Base-by-base conservation (phyloP, 176 grass and related monocot genomes). In the Bromus sterilis region DNA sequence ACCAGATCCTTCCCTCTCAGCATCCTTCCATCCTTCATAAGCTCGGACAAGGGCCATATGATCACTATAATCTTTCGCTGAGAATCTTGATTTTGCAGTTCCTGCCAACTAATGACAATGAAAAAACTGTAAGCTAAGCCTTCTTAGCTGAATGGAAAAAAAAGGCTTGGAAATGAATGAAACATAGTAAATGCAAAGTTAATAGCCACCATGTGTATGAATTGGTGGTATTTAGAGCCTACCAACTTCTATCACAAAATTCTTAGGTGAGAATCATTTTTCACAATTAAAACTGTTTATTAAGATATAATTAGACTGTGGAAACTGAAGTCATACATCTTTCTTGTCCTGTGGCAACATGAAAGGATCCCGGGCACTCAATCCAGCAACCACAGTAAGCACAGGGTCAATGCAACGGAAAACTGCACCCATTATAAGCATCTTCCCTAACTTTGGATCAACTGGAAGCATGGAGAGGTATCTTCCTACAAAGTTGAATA, bases 11-110 rank as follows among this genome's bases (percentile, higher is more conserved):
- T 95, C 95, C 81, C 90, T 93, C 76, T 98, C 95, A 74, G 95
- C 90, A 91, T 94, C 93, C 84, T 98, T 98, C 90, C 92, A 98
- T 91, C 95, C 95, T 89, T 98, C 92, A 43, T 89, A 98, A 86
- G 95, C 95, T 62, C 95, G 82, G 28, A 98, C 90, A 53, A 98
- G 88, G 46, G 95, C 92, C 95, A 98, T 98, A 81, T 98, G 95
- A 79, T 98, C 95, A 88, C 95, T 95, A 88, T 93, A 98, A 84
- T 98, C 95, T 84, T 98, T 98, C 0, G 90, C 83, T 62, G 95
- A 95, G 82, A 98, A 98, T 87, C 92, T 93, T 82, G 95, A 93
- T 91, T 98, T 98, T 31, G 95, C 95, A 20, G 88, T 91, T 85
- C 95, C 95, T 81, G 95, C 95, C 88, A 98, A 87, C 95, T 98